A percentile compares a stretch with the other conserved stretches of the same genome.
These are phyloP conservation scores for Sarcocystis neurona DNA, from an alignment of 169 alveolate species.

Conservation along the genomic window DNA sequence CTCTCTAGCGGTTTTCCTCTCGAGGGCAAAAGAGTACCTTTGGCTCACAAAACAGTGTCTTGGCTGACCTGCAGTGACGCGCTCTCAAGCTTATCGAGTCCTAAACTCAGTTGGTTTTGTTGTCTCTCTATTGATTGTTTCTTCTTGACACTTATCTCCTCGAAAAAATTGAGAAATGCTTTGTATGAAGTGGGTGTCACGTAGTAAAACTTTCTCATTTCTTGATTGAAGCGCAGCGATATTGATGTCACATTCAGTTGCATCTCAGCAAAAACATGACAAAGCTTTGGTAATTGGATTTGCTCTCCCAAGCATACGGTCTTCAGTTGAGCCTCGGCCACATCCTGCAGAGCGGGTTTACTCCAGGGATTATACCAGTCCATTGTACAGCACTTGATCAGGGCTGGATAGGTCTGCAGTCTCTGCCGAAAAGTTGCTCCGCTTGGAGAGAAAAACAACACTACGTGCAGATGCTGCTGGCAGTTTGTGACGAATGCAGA, in stretches of 20 bases:
- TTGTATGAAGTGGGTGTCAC: slow-evolving; percentile 96
- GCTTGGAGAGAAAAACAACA: slow-evolving; percentile 94
- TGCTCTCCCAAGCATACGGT: background rate
- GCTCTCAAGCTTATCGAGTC: slow-evolving; percentile 91
- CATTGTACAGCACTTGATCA: slow-evolving; percentile 94
- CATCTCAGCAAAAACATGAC: slow-evolving; percentile 87
- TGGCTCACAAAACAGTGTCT: no score
- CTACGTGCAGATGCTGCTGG: slow-evolving; percentile 91
- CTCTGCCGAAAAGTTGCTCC: slow-evolving; percentile 93
- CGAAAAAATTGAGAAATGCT: slow-evolving; percentile 90
- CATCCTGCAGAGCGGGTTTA: slow-evolving; percentile 80
- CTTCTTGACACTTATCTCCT: slow-evolving; percentile 86
- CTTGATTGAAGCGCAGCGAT: slow-evolving; percentile 80
- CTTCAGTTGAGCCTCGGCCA: slow-evolving; percentile 50
- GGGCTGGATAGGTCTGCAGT: slow-evolving; percentile 95
- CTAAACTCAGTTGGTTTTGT: slow-evolving; percentile 87
- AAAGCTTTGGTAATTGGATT: background rate
- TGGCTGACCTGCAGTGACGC: slow-evolving; percentile 90
- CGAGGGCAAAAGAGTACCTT: no score
- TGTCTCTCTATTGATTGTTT: slow-evolving; percentile 83
- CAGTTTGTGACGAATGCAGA: slow-evolving; percentile 84
- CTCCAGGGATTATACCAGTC: slow-evolving; percentile 94
- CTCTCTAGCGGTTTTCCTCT: no score
- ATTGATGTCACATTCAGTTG: slow-evolving; percentile 84
- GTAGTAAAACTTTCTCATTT: slow-evolving; percentile 89